A percentile compares a stretch with the other conserved stretches of the same genome.
phyloP scores from a whole-genome alignment of 1,284 basidiomycete species.

The Pholiota adiposa region DNA sequence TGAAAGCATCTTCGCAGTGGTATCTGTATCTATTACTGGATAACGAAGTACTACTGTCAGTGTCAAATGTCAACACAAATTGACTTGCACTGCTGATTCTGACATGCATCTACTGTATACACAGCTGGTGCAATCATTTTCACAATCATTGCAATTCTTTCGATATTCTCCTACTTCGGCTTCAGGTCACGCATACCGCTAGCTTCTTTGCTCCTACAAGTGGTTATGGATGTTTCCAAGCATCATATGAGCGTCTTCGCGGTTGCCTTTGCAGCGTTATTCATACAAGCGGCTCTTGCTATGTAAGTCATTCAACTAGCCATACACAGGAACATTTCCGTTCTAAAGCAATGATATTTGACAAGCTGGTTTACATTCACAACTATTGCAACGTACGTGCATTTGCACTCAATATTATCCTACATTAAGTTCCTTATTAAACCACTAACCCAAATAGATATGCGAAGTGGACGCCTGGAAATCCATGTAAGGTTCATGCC shows the following conservation, averaged over 20 bases:
- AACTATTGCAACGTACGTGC: conserved; percentile 68
- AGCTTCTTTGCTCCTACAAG: conserved; percentile 78
- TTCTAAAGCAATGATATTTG: background rate
- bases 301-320: conserved; percentile 52
- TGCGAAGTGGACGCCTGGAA: conserved; percentile 79
- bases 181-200: conserved; percentile 79
- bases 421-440: background rate
- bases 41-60: conserved; percentile 76
- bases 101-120: background rate
- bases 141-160: conserved; percentile 69
- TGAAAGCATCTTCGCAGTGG: conserved; percentile 41
- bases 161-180: conserved; percentile 68
- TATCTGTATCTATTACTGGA: conserved; percentile 78
- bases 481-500: conserved; percentile 50
- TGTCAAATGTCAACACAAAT: background rate
- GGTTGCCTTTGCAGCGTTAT: conserved; percentile 73
- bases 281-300: conserved; percentile 72
- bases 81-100: background rate
- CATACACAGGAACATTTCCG: background rate
- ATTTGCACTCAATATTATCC: conserved; percentile 5
- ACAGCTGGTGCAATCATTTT: conserved; percentile 78
- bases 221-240: conserved; percentile 83
- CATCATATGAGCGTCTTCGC: conserved; percentile 82
- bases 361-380: conserved; percentile 75
- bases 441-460: conserved; percentile 47